Conservation (phyloP, 2,329 filamentous ascomycete species). For the Fusarium irregulare region DNA sequence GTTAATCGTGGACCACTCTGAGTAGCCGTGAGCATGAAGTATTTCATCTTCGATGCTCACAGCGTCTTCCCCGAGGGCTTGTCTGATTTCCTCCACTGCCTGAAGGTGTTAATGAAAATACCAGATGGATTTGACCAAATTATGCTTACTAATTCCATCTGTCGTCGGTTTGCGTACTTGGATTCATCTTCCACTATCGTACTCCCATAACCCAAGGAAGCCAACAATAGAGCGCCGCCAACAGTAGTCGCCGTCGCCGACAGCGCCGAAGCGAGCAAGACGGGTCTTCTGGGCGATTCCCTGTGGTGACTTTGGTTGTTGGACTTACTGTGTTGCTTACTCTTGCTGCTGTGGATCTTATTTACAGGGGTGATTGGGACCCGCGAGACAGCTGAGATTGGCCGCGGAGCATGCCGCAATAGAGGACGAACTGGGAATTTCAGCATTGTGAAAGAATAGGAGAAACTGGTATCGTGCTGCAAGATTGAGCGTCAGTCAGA, state of each 20-base stretch:
- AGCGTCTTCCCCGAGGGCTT: conserved; percentile 60
- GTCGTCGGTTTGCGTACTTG: background rate
- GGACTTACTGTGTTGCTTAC: rapidly evolving
- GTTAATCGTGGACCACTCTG: conserved; percentile 73
- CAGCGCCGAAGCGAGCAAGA: background rate
- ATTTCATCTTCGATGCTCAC: conserved; percentile 72
- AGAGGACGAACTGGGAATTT: background rate
- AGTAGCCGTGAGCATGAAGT: conserved; percentile 71
- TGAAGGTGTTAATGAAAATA: conserved; percentile 32
- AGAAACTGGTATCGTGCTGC: background rate
- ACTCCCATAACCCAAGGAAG: background rate
- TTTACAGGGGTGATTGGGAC: background rate
- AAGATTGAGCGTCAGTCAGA: background rate
- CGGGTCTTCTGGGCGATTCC: background rate
- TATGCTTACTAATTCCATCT: background rate
- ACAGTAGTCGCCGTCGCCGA: background rate
- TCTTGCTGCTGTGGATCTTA: background rate
- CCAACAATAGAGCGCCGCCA: background rate
- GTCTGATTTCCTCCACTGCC: conserved; percentile 67
- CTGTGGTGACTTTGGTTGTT: rapidly evolving
- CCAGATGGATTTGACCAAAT: rapidly evolving
- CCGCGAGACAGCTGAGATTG: background rate
- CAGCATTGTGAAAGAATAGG: background rate
- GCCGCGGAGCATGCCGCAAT: background rate
- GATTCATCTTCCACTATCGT: rapidly evolving